phyloP scores from a whole-genome alignment of 352 stramenopile species.

The Lagenidium giganteum region DNA sequence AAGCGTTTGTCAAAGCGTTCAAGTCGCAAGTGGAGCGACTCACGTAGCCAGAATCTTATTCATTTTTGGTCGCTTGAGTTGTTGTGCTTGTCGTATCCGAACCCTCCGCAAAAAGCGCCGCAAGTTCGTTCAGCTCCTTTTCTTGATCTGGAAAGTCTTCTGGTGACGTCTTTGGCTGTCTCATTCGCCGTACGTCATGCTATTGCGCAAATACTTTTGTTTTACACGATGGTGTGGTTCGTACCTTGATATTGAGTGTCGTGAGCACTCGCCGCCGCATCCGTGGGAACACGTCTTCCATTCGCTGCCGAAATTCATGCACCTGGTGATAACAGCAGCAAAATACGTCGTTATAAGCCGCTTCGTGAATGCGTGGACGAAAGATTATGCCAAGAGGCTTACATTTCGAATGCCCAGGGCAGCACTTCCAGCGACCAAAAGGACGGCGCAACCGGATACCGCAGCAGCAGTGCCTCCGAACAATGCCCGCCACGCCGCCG shows the following conservation, averaged over 20 bases:
- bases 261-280: constrained; percentile 9
- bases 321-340: constrained; percentile 8
- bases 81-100: neutral
- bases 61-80: constrained; percentile 1
- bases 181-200: too few relatives aligned
- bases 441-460: constrained; percentile 29
- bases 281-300: constrained; percentile 23
- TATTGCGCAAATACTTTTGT: neutral
- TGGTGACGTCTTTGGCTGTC: neutral
- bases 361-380: neutral
- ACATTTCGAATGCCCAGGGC: constrained; percentile 37
- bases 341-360: constrained; percentile 5
- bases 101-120: constrained; percentile 17
- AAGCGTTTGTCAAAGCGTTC: constrained; percentile 6
- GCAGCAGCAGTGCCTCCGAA: constrained; percentile 42
- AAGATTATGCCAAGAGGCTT: constrained; percentile 6
- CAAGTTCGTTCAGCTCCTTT: constrained; percentile 18
- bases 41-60: too few relatives aligned
- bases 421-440: constrained; percentile 25
- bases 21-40: constrained; percentile 4
- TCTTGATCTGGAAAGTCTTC: constrained; percentile 17
- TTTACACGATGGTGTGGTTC: neutral
- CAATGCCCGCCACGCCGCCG: constrained; percentile 36
- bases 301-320: constrained; percentile 32
- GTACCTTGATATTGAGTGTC: constrained; percentile 22